phyloP scores from a whole-genome alignment of 1,284 basidiomycete species.

The Pseudozyma sp. region DNA sequence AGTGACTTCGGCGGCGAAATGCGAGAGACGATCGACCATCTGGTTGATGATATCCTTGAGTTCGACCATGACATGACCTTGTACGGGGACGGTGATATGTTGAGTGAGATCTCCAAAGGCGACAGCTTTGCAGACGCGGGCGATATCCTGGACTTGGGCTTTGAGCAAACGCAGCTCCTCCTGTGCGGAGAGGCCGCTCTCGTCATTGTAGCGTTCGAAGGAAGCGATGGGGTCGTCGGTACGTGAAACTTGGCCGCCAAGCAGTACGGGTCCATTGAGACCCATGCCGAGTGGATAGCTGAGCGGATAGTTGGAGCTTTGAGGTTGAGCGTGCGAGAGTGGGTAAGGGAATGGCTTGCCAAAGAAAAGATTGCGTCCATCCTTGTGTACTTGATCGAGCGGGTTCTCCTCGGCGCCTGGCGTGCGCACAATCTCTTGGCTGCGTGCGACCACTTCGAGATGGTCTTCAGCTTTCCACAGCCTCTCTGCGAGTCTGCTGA shows the following conservation, averaged over 20 bases:
- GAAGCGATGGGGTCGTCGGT: constrained; percentile 64
- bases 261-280: constrained; percentile 62
- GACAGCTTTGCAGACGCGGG: constrained; percentile 93
- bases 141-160: constrained; percentile 89
- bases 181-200: constrained; percentile 72
- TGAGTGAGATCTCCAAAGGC: constrained; percentile 92
- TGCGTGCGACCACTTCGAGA: constrained; percentile 49
- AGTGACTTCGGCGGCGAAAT: constrained; percentile 93
- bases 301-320: constrained; percentile 63
- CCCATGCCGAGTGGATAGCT: constrained; percentile 68
- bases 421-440: constrained; percentile 45
- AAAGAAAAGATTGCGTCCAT: constrained; percentile 41
- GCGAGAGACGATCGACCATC: constrained; percentile 87
- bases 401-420: constrained; percentile 39
- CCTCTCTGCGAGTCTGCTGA: constrained; percentile 55
- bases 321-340: constrained; percentile 62
- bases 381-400: constrained; percentile 8
- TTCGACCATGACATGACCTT: constrained; percentile 96
- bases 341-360: constrained; percentile 63
- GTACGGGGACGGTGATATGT: constrained; percentile 95
- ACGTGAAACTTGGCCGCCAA: constrained; percentile 41
- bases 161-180: constrained; percentile 85
- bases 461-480: constrained; percentile 62
- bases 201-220: constrained; percentile 65
- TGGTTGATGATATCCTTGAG: constrained; percentile 98